Conservation (phyloP, 1,284 basidiomycete genomes). For the Cutaneotrichosporon curvatum region DNA sequence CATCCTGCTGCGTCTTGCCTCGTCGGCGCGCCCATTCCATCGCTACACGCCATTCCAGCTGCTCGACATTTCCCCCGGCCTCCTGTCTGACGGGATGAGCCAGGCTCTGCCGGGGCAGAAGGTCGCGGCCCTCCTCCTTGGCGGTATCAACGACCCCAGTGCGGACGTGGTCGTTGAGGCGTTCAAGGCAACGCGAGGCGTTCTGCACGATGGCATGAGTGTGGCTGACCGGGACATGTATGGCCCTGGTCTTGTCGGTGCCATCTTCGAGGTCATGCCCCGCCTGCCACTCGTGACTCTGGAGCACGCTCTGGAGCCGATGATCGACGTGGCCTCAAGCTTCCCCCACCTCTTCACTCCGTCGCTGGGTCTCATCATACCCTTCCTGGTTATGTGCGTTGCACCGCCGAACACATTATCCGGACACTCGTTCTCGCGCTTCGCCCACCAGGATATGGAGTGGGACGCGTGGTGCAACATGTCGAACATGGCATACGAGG, state of each 20-base stretch:
- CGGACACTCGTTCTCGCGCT: slow-evolving; percentile 24
- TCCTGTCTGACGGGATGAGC: slow-evolving; percentile 27
- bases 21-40: slow-evolving; percentile 32
- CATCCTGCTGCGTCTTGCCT: slow-evolving; percentile 31
- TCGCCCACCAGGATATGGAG: slow-evolving; percentile 24
- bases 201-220: slow-evolving; percentile 29
- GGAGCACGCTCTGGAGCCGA: slow-evolving; percentile 50
- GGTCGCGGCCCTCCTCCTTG: slow-evolving; percentile 30
- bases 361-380: slow-evolving; percentile 59
- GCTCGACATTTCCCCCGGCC: slow-evolving; percentile 27
- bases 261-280: slow-evolving; percentile 22
- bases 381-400: slow-evolving; percentile 51
- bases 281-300: slow-evolving; percentile 24
- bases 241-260: slow-evolving; percentile 23
- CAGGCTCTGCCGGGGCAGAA: slow-evolving; percentile 20
- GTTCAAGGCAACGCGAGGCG: slow-evolving; percentile 32
- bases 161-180: slow-evolving; percentile 38
- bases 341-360: slow-evolving; percentile 58
- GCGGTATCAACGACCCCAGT: slow-evolving; percentile 34
- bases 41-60: slow-evolving; percentile 41
- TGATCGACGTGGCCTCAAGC: slow-evolving; percentile 64
- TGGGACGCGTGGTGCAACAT: slow-evolving; percentile 73
- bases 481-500: slow-evolving; percentile 47
- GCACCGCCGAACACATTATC: slow-evolving; percentile 23
- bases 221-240: slow-evolving; percentile 25